These are phyloP conservation scores for Dendrostoma leiphaemia DNA, from an alignment of 2,329 filamentous ascomycete species.

Conservation along the genomic window DNA sequence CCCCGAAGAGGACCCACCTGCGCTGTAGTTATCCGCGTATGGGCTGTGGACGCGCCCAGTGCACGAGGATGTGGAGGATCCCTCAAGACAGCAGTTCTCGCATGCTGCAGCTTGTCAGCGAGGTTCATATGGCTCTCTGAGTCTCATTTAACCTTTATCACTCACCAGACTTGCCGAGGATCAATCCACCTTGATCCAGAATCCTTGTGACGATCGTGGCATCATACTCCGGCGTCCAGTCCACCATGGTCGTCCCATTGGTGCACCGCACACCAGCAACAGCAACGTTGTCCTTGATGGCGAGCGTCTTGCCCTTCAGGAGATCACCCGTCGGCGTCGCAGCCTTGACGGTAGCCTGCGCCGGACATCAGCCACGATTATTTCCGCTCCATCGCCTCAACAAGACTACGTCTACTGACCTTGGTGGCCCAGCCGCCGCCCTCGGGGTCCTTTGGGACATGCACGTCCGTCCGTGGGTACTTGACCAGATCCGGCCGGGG, in stretches of 20 bases:
- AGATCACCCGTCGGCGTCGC: conserved; percentile 1
- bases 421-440: conserved; percentile 11
- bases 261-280: conserved; percentile 28
- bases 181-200: conserved; percentile 24
- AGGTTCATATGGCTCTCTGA: neutral
- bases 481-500: conserved; percentile 9
- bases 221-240: conserved; percentile 24
- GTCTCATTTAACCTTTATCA: neutral
- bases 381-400: neutral
- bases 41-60: conserved; percentile 30
- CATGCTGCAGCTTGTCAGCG: conserved; percentile 24
- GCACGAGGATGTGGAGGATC: conserved; percentile 26
- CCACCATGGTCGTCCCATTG: conserved; percentile 19
- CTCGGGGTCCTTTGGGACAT: conserved; percentile 2
- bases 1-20: conserved; percentile 32
- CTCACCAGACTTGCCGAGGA: conserved; percentile 22
- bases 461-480: conserved; percentile 7
- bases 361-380: neutral
- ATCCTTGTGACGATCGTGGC: conserved; percentile 24
- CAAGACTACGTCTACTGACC: neutral
- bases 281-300: conserved; percentile 31
- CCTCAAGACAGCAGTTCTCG: conserved; percentile 30
- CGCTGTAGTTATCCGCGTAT: conserved; percentile 24
- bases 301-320: conserved; percentile 9
- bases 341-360: conserved; percentile 3